These are phyloP conservation scores for Diaporthe batatas DNA, from an alignment of 2,329 filamentous ascomycete species.

Conservation along the genomic window DNA sequence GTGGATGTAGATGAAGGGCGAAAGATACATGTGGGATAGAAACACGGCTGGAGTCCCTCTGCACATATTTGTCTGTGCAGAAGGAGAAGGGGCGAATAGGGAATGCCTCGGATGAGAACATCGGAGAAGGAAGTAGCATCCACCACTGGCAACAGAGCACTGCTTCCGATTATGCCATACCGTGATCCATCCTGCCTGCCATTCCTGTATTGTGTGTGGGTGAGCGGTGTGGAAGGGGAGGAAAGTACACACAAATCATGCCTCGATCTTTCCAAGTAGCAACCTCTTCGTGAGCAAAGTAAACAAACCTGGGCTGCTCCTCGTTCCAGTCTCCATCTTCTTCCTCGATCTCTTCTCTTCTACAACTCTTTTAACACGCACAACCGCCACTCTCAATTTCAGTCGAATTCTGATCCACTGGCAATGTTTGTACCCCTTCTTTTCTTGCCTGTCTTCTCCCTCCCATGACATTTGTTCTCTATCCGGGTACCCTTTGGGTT, in stretches of 20 bases:
- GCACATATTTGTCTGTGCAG: too few species aligned
- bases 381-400: not conserved
- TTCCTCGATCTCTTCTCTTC: not conserved
- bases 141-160: too few species aligned
- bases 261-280: not conserved
- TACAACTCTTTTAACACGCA: not conserved
- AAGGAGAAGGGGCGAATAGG: too few species aligned
- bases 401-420: not conserved
- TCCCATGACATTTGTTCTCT: not conserved
- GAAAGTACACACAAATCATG: not conserved
- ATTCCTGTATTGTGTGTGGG: too few species aligned
- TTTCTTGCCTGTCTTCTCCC: not conserved
- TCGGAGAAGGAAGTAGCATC: too few species aligned
- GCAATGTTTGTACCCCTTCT: not conserved
- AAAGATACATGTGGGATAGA: too few species aligned
- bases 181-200: too few species aligned
- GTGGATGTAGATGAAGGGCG: not conserved
- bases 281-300: not conserved
- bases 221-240: not conserved
- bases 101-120: too few species aligned
- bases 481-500: not conserved
- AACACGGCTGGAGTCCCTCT: too few species aligned
- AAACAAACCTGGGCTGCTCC: not conserved
- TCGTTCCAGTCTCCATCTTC: not conserved
- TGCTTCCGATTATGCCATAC: too few species aligned